These are phyloP conservation scores for Polytolypa hystricis DNA, from an alignment of 2,329 filamentous ascomycete genomes.

Conservation along the genomic window DNA sequence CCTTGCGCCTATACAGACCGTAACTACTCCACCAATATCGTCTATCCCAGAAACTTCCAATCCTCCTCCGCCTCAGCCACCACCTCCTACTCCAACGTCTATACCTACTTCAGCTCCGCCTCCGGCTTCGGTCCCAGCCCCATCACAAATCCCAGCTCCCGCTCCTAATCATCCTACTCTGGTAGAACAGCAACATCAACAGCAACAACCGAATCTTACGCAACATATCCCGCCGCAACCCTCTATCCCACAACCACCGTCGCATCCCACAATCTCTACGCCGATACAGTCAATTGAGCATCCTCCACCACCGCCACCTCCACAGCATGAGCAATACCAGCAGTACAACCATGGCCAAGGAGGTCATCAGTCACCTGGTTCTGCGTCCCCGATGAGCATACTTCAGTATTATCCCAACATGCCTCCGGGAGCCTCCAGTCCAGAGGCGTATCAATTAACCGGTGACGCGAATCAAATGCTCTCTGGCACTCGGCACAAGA, in stretches of 20 bases:
- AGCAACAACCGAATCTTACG: conserved; percentile 5
- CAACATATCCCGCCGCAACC: conserved; percentile 7
- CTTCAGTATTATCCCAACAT: conserved; percentile 37
- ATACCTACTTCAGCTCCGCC: conserved; percentile 15
- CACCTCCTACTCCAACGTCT: conserved; percentile 12
- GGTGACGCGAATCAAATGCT: conserved; percentile 44
- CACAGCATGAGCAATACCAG: too few relatives aligned
- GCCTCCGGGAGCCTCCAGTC: conserved; percentile 28
- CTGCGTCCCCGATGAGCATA: conserved; percentile 11
- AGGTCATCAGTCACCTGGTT: too few relatives aligned
- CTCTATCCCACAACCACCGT: conserved; percentile 10
- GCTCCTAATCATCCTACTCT: conserved; percentile 5
- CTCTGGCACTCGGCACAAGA: conserved; percentile 52
- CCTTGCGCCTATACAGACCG: conserved; percentile 16
- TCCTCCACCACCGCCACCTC: conserved; percentile 18
- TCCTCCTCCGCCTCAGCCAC: conserved; percentile 1
- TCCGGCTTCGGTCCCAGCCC: conserved; percentile 34
- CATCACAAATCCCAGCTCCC: conserved; percentile 25
- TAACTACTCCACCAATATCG: conserved; percentile 15
- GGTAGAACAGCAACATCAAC: conserved; percentile 11
- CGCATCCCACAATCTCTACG: too few relatives aligned
- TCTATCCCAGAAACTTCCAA: conserved; percentile 1
- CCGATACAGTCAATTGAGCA: too few relatives aligned
- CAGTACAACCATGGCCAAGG: too few relatives aligned
- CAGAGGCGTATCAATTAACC: conserved; percentile 43